Conservation (phyloP, 139 green algal genomes). For the Zygnema circumcarinatum region DNA sequence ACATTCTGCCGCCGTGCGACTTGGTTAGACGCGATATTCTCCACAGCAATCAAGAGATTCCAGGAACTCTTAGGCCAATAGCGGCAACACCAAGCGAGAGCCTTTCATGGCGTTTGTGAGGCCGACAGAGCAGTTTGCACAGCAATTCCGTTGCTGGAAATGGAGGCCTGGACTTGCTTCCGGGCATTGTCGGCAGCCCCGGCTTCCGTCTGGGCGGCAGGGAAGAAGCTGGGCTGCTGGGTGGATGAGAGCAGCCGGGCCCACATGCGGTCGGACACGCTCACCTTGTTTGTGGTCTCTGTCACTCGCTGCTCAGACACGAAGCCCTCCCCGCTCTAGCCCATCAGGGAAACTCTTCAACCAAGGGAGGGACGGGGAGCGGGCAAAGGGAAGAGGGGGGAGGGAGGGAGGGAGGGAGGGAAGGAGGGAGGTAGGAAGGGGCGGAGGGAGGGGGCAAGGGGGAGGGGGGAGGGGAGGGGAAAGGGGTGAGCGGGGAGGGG, state of each 20-base stretch:
- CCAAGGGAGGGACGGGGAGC: background rate
- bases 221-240: constrained; percentile 52
- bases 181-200: too few relatives aligned
- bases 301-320: constrained; percentile 44
- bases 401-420: background rate
- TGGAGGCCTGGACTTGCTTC: too few relatives aligned
- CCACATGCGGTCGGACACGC: constrained; percentile 59
- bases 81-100: too few relatives aligned
- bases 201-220: constrained; percentile 60
- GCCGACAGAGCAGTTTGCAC: too few relatives aligned
- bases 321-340: background rate
- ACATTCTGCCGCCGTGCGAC: too few relatives aligned
- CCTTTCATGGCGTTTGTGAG: too few relatives aligned
- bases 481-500: background rate
- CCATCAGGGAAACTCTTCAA: background rate
- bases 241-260: constrained; percentile 58
- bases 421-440: background rate
- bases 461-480: background rate
- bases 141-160: too few relatives aligned
- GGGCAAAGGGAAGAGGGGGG: background rate
- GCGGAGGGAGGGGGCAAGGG: background rate
- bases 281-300: constrained; percentile 50
- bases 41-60: too few relatives aligned
- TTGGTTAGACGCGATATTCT: too few relatives aligned
- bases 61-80: too few relatives aligned